phyloP scores from a whole-genome alignment of 2,329 filamentous ascomycete species.

The Aspergillus quadrilineatus region DNA sequence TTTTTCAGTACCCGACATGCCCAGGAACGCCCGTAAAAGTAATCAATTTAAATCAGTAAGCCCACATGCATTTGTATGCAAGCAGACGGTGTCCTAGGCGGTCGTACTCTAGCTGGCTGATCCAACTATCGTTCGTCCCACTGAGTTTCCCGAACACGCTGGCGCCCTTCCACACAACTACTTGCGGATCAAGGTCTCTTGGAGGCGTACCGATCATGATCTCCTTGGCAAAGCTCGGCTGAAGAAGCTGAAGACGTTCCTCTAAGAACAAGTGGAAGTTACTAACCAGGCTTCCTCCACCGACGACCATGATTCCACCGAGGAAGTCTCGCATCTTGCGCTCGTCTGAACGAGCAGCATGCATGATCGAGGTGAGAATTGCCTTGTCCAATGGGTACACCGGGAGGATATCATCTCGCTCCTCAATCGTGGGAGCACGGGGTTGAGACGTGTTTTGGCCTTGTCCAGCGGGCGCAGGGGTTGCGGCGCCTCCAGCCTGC shows the following conservation, averaged over 20 bases:
- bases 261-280: constrained; percentile 81
- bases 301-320: constrained; percentile 85
- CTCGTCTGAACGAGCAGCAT: constrained; percentile 84
- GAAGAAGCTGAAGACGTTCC: constrained; percentile 69
- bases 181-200: constrained; percentile 91
- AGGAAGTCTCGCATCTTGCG: constrained; percentile 90
- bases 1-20: constrained; percentile 12
- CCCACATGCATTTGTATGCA: constrained; percentile 75
- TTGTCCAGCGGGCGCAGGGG: constrained; percentile 38
- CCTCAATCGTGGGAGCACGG: constrained; percentile 50
- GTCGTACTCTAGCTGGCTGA: constrained; percentile 83
- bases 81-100: constrained; percentile 76
- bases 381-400: constrained; percentile 82
- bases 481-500: constrained; percentile 46
- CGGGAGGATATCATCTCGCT: constrained; percentile 78
- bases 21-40: constrained; percentile 9
- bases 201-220: constrained; percentile 70
- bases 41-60: constrained; percentile 44
- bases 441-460: constrained; percentile 35
- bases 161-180: constrained; percentile 97
- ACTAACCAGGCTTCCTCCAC: constrained; percentile 77
- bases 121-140: constrained; percentile 90
- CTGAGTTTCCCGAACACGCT: constrained; percentile 91
- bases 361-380: constrained; percentile 83
- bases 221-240: constrained; percentile 63